phyloP scores from a whole-genome alignment of 179 eudicot genomes.

The Corrigiola litoralis region DNA sequence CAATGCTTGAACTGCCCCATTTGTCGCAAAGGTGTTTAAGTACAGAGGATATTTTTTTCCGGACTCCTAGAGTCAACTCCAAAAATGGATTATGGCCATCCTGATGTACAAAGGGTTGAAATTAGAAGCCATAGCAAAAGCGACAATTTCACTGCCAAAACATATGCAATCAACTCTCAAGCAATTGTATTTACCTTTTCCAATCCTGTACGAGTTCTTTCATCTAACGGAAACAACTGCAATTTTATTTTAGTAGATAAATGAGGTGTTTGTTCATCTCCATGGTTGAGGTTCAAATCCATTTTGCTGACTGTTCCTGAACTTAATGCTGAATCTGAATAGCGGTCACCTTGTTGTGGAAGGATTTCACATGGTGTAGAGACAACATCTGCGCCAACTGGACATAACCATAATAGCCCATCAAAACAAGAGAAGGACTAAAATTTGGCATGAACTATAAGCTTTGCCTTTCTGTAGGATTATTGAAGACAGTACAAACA shows the following conservation, averaged over 20 bases:
- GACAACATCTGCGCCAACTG: background rate
- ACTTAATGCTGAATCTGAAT: background rate
- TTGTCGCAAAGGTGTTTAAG: conserved; percentile 34
- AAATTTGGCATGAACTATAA: background rate
- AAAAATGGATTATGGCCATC: conserved; percentile 43
- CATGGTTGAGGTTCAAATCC: conserved; percentile 7
- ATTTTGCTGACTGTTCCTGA: background rate
- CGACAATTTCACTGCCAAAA: background rate
- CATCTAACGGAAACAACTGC: conserved; percentile 43
- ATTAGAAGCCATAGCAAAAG: background rate
- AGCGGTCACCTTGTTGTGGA: conserved; percentile 3
- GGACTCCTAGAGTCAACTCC: conserved; percentile 39
- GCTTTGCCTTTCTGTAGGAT: background rate
- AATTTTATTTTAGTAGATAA: conserved; percentile 31
- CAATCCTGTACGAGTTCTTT: conserved; percentile 25
- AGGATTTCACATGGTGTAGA: background rate
- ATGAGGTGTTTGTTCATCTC: background rate
- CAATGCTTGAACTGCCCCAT: conserved; percentile 40
- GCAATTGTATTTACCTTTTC: conserved; percentile 31
- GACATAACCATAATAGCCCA: background rate
- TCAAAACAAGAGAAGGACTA: background rate
- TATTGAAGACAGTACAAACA: background rate
- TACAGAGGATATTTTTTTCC: conserved; percentile 41
- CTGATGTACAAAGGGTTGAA: conserved; percentile 1
- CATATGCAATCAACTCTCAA: background rate